Conservation (phyloP, 148 eudicot genomes). For the Drosera capensis region DNA sequence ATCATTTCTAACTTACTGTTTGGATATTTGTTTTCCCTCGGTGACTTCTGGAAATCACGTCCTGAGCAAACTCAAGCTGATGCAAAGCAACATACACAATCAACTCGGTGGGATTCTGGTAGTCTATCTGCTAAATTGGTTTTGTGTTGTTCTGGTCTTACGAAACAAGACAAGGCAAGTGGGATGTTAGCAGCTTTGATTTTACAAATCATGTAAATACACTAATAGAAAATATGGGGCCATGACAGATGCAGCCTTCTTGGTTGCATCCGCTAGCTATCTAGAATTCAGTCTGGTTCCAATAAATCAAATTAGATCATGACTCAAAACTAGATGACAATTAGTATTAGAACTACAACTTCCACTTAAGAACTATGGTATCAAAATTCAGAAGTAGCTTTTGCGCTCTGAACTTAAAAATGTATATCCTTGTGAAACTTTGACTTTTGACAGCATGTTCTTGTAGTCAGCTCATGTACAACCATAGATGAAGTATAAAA, state of each 20-base stretch:
- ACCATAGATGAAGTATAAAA: not conserved
- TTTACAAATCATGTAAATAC: too few relatives aligned
- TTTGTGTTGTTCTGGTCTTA: constrained; percentile 83
- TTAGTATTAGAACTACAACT: too few relatives aligned
- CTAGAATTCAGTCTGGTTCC: not conserved
- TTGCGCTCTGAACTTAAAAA: too few relatives aligned
- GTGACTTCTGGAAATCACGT: constrained; percentile 27
- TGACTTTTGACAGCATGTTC: constrained; percentile 1
- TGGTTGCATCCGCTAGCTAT: too few relatives aligned
- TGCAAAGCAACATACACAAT: constrained; percentile 10
- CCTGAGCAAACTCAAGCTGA: constrained; percentile 17
- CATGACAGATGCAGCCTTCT: too few relatives aligned
- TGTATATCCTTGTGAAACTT: not conserved
- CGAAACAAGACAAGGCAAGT: constrained; percentile 52
- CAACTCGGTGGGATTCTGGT: constrained; percentile 25
- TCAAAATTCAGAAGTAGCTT: too few relatives aligned
- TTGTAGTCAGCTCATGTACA: not conserved
- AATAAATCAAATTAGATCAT: too few relatives aligned
- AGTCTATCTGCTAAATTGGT: constrained; percentile 35
- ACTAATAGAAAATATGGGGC: too few relatives aligned
- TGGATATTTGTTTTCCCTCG: not conserved
- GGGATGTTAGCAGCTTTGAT: not conserved
- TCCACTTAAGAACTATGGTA: too few relatives aligned
- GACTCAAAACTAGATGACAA: too few relatives aligned
- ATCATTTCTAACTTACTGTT: not conserved